phyloP scores from a whole-genome alignment of 2,329 filamentous ascomycete genomes.

The Bretziella fagacearum region DNA sequence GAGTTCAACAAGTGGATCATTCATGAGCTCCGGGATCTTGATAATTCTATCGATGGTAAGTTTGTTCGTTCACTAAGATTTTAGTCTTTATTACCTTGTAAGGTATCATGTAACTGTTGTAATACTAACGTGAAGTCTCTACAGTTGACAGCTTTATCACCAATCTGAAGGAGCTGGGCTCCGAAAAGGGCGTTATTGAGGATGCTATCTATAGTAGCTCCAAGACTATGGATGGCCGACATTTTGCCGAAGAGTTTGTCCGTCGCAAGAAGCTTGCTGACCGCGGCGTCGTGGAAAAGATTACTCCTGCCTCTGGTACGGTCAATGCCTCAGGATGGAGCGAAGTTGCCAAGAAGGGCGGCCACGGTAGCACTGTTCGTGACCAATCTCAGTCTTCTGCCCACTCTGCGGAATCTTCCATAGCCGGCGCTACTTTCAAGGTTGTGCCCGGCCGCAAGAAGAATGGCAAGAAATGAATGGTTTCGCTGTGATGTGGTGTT shows the following conservation, averaged over 20 bases:
- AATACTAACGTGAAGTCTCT: no score
- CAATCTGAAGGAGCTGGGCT: conserved; percentile 56
- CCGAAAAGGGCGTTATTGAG: conserved; percentile 65
- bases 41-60: conserved; percentile 35
- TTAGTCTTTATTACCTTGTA: conserved; percentile 20
- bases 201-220: conserved; percentile 80
- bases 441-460: conserved; percentile 89
- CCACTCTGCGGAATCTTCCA: conserved; percentile 20
- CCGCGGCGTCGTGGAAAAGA: conserved; percentile 67
- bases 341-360: conserved; percentile 90
- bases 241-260: conserved; percentile 89
- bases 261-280: conserved; percentile 86
- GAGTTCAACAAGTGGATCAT: conserved; percentile 92
- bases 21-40: conserved; percentile 59
- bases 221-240: conserved; percentile 76
- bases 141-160: conserved; percentile 57
- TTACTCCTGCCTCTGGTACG: conserved; percentile 35
- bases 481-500: background rate
- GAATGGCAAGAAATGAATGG: conserved; percentile 50
- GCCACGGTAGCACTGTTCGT: conserved; percentile 26
- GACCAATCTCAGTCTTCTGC: conserved; percentile 22
- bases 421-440: conserved; percentile 57
- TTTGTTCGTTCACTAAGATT: conserved; percentile 18
- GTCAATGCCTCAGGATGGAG: conserved; percentile 57
- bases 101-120: background rate